Evolutionary conservation across 2,329 filamentous ascomycete genomes (phyloP), one percentile per base, ranked within the genome.

Genomic region (Aspergillus calidoustus): DNA sequence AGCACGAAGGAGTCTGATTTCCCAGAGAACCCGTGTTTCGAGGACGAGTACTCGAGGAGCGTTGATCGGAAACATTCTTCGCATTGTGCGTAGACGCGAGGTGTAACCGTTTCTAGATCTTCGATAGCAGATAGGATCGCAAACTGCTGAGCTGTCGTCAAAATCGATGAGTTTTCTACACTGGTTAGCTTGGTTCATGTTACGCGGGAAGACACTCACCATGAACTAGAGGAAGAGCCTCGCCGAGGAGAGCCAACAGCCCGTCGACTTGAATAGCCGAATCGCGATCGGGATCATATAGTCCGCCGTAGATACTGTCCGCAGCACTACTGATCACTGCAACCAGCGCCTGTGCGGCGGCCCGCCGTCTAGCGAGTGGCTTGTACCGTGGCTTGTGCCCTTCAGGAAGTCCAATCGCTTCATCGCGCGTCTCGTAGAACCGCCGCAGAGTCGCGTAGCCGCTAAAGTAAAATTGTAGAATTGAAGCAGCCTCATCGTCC

Each of bases 381-480:
- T 81, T 77, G 62, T 84, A 77, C 23, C 74, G 77, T 6, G 81
- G 77, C 53, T 77, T 80, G 57, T 76, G 68, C 30, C 74, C 76
- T 25, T 77, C 72, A 49, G 71, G 63, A 9, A 77, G 64, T 5
- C 76, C 65, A 4, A 83, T 65, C n/a, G 84, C 82, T 69, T 87
- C 85, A 71, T 98, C 94, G 53, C 94, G 87, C n/a, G 93, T 84
- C 64, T 93, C 90, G 76, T 96, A 98, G 80, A 94, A 97, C 68
- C 89, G 90, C 41, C 94, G 90, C 22, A 98, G 82, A 0, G 93
- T 96, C 23, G 93, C 94, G 72, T 98, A 98, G 23, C 94, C 94
- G 74, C 91, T 95, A 9, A 97, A 87, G 78, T 93, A 90, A 64
- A 90, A 91, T 51, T 93, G 91, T 3, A 98, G 83, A 11, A 97